Evolutionary conservation across 2,329 filamentous ascomycete species (phyloP).

Genomic region (Fusarium illudens): DNA sequence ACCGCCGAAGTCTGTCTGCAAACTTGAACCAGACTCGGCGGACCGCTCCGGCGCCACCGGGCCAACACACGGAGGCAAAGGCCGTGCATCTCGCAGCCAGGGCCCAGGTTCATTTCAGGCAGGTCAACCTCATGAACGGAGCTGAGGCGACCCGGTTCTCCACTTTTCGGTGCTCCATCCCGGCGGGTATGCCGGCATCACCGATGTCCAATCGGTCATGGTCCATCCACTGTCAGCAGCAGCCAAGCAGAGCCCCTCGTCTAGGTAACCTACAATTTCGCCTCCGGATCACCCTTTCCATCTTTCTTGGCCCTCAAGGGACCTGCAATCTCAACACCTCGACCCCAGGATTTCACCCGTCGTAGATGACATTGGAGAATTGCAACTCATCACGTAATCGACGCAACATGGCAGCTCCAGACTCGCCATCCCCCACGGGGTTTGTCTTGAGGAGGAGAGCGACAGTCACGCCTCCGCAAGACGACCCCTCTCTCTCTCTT

Average conservation of each 20-base stretch:
- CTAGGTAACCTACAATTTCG: slow-evolving; percentile 8
- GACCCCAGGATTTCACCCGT: background rate
- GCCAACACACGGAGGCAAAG: background rate
- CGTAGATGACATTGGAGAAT: background rate
- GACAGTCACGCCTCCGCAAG: background rate
- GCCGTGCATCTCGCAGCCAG: background rate
- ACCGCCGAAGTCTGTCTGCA: background rate
- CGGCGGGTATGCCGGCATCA: slow-evolving; percentile 23
- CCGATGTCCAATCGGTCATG: slow-evolving; percentile 27
- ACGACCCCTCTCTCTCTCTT: background rate
- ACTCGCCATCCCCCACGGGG: slow-evolving; percentile 27
- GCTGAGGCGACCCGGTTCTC: background rate
- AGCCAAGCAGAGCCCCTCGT: background rate
- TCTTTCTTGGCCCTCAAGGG: background rate
- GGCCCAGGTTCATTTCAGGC: background rate
- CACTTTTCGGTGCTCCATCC: slow-evolving; percentile 13
- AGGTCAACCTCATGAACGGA: slow-evolving; percentile 13
- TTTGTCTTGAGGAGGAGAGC: background rate
- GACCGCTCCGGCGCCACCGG: background rate
- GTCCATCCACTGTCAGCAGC: background rate
- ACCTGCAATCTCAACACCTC: slow-evolving; percentile 17
- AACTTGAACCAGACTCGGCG: background rate
- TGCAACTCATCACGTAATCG: slow-evolving; percentile 28
- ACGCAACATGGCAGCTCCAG: background rate
- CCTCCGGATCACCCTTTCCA: background rate